Conservation (phyloP, 768 basidiomycete genomes). For the Russula griseocarnosa region DNA sequence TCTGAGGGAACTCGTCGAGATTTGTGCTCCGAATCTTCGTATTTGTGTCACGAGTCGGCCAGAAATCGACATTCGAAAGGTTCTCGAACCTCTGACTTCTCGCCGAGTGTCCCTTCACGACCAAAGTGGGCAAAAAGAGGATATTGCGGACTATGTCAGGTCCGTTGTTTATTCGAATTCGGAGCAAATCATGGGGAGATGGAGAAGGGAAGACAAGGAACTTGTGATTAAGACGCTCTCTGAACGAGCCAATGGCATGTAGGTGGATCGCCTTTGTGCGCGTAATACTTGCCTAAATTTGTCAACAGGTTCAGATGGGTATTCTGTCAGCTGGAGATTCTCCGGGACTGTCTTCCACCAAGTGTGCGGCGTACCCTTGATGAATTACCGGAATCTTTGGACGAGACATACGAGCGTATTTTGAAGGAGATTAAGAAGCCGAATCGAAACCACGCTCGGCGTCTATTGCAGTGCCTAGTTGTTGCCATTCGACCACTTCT, state of each 20-base stretch:
- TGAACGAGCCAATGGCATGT: background rate
- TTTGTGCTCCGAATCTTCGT: background rate
- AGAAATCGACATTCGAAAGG: background rate
- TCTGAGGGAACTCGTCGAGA: background rate
- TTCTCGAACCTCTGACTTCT: background rate
- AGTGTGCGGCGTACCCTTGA: background rate
- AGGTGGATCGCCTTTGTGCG: background rate
- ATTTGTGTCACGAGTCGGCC: conserved; percentile 5
- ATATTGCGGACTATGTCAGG: background rate
- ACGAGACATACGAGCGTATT: background rate
- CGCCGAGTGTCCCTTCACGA: background rate
- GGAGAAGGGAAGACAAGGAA: background rate
- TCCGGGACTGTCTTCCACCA: background rate
- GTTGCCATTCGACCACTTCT: background rate
- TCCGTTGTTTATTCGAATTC: background rate
- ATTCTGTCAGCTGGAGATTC: background rate
- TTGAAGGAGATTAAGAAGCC: background rate
- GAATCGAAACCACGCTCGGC: background rate
- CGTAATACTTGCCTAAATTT: background rate
- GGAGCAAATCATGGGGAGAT: background rate
- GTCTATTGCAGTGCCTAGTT: background rate
- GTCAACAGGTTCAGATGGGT: background rate
- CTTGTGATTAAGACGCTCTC: background rate
- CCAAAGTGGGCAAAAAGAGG: background rate
- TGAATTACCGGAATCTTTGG: background rate